Percentiles rank a stretch among this genome's conserved stretches.
Conservation (phyloP, 441 rosid genomes). For the Iberis amara region DNA sequence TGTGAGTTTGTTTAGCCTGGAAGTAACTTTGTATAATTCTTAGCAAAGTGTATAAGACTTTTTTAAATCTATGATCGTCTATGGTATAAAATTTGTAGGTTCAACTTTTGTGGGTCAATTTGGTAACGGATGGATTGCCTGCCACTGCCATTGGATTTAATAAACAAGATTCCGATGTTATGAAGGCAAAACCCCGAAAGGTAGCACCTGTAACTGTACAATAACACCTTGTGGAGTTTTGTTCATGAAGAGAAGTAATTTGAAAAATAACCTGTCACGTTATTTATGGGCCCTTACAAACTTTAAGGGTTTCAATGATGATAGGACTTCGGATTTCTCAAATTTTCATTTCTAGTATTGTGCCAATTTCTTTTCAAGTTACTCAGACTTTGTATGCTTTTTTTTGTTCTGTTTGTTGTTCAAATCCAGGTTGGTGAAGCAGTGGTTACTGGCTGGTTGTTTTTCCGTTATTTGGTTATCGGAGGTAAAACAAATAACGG, state of each 20-base stretch:
- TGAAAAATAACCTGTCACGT: neutral
- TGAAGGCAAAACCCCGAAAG: constrained; percentile 98
- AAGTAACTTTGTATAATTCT: constrained; percentile 10
- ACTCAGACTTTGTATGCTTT: constrained; percentile 9
- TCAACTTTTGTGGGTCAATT: constrained; percentile 97
- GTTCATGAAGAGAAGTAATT: constrained; percentile 8
- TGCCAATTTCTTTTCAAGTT: constrained; percentile 5
- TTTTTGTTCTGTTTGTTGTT: constrained; percentile 16
- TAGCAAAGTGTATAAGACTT: constrained; percentile 8
- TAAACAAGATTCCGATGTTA: constrained; percentile 94
- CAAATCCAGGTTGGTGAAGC: constrained; percentile 84
- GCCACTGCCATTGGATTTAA: constrained; percentile 99
- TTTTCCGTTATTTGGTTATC: constrained; percentile 94
- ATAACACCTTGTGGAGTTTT: constrained; percentile 6
- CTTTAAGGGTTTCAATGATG: constrained; percentile 8
- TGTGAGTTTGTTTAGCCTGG: constrained; percentile 51
- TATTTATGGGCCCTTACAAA: neutral
- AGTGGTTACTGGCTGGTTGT: constrained; percentile 94
- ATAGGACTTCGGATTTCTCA: constrained; percentile 8
- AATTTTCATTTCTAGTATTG: neutral
- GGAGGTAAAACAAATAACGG: constrained; percentile 61
- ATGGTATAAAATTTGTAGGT: constrained; percentile 45
- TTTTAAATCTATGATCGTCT: constrained; percentile 2
- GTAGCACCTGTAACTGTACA: constrained; percentile 35
- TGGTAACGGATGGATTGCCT: constrained; percentile 99